Evolutionary conservation across 768 basidiomycete species (phyloP).

Genomic region (Leccinum uliginosum): DNA sequence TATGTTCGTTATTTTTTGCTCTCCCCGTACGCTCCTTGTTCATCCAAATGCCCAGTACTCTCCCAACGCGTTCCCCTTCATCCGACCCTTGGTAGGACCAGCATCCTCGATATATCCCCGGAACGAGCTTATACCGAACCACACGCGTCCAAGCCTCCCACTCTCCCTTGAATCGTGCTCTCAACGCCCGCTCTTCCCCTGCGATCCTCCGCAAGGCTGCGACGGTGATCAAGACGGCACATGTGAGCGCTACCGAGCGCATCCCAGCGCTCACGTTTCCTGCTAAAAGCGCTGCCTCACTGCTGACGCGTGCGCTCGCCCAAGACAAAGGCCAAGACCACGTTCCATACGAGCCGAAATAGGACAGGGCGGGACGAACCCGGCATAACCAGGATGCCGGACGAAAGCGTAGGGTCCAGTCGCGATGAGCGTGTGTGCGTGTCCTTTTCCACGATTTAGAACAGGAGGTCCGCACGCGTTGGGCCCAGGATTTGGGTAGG

Average conservation of each 20-base stretch:
- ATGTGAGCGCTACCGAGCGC: conserved; percentile 9
- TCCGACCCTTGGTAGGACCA: not conserved
- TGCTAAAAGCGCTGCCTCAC: not conserved
- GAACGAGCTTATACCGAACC: conserved; percentile 48
- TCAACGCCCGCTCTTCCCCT: conserved; percentile 12
- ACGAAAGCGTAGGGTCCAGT: conserved; percentile 25
- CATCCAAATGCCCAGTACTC: conserved; percentile 40
- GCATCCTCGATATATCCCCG: conserved; percentile 37
- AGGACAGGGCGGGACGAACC: conserved; percentile 29
- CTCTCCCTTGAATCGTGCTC: conserved; percentile 12
- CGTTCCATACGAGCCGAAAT: conserved; percentile 1
- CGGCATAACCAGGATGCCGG: conserved; percentile 29
- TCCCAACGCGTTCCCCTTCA: conserved; percentile 65
- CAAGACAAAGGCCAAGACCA: not conserved
- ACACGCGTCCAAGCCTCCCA: conserved; percentile 36
- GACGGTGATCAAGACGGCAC: conserved; percentile 2
- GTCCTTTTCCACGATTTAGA: not conserved
- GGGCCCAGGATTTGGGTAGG: conserved; percentile 7
- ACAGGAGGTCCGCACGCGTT: not conserved
- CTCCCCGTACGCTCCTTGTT: conserved; percentile 8
- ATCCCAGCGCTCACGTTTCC: conserved; percentile 31
- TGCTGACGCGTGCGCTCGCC: not conserved
- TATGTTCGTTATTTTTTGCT: conserved; percentile 47
- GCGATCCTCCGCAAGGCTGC: conserved; percentile 9
- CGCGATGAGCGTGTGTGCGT: conserved; percentile 24